These are phyloP conservation scores for Paracoccidioides brasiliensis DNA, from an alignment of 2,329 filamentous ascomycete species.

Conservation along the genomic window DNA sequence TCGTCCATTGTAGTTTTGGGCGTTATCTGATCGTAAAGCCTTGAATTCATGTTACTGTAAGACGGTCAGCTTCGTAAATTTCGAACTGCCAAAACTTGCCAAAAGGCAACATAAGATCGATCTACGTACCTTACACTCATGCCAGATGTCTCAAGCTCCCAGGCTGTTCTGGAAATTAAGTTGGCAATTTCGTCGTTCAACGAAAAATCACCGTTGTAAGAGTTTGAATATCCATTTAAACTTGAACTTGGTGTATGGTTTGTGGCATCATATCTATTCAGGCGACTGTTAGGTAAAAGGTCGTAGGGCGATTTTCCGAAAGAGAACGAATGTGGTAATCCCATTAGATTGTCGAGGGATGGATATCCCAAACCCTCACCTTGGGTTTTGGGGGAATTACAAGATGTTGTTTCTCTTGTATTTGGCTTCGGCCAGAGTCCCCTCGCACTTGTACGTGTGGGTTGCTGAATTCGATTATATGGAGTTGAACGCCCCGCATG, in stretches of 20 bases:
- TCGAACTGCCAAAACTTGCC: background rate
- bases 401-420: background rate
- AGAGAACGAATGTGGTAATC: background rate
- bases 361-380: background rate
- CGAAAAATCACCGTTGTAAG: background rate
- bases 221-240: background rate
- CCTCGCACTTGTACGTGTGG: background rate
- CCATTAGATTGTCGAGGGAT: background rate
- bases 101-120: background rate
- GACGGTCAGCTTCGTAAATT: background rate
- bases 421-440: background rate
- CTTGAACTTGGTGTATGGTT: background rate
- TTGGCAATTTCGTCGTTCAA: background rate
- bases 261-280: background rate
- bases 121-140: conserved; percentile 1
- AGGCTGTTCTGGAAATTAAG: background rate
- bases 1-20: conserved; percentile 48
- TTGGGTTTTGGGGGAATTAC: background rate
- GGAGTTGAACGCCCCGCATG: background rate
- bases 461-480: background rate
- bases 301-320: no score
- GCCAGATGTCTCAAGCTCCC: background rate
- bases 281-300: no score
- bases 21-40: conserved; percentile 20
- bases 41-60: background rate